Conservation (phyloP, 805 yeast genomes). For the Lachancea sp. region DNA sequence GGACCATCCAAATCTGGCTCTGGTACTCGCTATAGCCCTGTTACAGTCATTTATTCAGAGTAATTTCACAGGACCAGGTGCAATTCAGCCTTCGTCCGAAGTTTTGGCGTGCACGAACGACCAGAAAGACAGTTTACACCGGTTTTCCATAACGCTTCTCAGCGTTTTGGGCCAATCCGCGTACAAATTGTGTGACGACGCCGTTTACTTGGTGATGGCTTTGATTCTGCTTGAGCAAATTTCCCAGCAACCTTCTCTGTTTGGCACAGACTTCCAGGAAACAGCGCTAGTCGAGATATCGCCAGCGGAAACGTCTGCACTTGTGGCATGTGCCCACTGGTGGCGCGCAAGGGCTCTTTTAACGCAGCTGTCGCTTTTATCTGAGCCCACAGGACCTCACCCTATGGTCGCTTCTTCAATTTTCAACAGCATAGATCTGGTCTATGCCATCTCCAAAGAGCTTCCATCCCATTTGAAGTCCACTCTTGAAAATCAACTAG, state of each 20-base stretch:
- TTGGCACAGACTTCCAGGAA: slow-evolving; percentile 16
- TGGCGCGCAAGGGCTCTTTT: slow-evolving; percentile 70
- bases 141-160: slow-evolving; percentile 33
- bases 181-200: slow-evolving; percentile 51
- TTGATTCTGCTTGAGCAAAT: slow-evolving; percentile 40
- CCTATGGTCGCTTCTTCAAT: slow-evolving; percentile 33
- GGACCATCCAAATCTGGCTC: slow-evolving; percentile 1
- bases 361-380: slow-evolving; percentile 54
- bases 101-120: slow-evolving; percentile 17
- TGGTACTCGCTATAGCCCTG: slow-evolving; percentile 46
- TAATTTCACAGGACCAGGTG: slow-evolving; percentile 79
- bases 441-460: slow-evolving; percentile 22
- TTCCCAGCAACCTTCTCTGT: slow-evolving; percentile 30
- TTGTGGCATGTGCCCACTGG: slow-evolving; percentile 53
- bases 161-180: slow-evolving; percentile 63
- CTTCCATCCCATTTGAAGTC: slow-evolving; percentile 26
- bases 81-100: slow-evolving; percentile 35
- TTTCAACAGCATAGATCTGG: slow-evolving; percentile 24
- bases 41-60: slow-evolving; percentile 66
- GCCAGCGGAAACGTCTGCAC: slow-evolving; percentile 27
- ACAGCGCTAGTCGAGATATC: slow-evolving; percentile 16
- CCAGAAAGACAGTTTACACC: slow-evolving; percentile 14
- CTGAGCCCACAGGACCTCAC: slow-evolving; percentile 51
- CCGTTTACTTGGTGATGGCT: slow-evolving; percentile 41
- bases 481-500: slow-evolving; percentile 34